Evolutionary conservation across 345 rosid species (phyloP).

Genomic region (Dipteronia dyeriana): DNA sequence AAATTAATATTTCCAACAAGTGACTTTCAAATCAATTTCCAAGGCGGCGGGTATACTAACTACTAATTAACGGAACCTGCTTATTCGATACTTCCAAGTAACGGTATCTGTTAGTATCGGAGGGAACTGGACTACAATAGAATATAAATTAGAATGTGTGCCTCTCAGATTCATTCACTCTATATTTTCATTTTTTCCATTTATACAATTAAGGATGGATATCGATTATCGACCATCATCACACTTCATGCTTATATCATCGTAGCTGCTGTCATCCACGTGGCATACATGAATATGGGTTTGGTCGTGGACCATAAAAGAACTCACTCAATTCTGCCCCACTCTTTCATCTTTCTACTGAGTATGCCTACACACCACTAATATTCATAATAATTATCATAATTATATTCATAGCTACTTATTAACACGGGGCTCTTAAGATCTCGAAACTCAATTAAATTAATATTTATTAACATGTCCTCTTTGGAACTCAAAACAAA

Average conservation of each 20-base stretch:
- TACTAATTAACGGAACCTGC: conserved; percentile 15
- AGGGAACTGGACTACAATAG: not conserved
- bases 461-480: too few relatives aligned
- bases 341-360: conserved; percentile 3
- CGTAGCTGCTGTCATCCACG: conserved; percentile 50
- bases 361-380: conserved; percentile 35
- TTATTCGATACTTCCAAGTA: conserved; percentile 29
- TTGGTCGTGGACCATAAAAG: conserved; percentile 51
- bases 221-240: conserved; percentile 29
- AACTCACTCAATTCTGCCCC: conserved; percentile 17
- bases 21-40: not conserved
- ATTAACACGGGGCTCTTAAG: too few relatives aligned
- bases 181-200: too few relatives aligned
- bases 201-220: not conserved
- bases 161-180: not conserved
- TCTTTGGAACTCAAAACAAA: too few relatives aligned
- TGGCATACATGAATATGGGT: conserved; percentile 49
- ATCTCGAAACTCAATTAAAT: too few relatives aligned
- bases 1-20: conserved; percentile 8
- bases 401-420: conserved; percentile 10
- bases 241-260: conserved; percentile 73
- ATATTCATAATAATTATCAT: conserved; percentile 30
- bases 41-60: conserved; percentile 33
- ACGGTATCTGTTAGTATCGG: conserved; percentile 35
- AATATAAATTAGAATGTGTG: not conserved